Base-by-base conservation (phyloP, 179 eudicot species). In the Spinacia oleracea region DNA sequence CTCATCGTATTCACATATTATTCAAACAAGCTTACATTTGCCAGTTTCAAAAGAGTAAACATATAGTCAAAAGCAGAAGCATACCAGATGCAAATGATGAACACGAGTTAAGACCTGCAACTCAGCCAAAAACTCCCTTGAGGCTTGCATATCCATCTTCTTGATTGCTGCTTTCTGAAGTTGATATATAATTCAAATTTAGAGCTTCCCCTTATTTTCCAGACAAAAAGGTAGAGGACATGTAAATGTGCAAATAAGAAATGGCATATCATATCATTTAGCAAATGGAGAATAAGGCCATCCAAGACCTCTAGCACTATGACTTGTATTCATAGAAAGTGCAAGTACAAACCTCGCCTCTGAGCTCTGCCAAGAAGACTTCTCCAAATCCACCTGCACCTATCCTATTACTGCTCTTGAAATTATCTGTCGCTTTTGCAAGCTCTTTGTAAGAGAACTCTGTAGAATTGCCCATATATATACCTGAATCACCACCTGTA, bases 121-220 rank as follows among this genome's bases (percentile, higher is more conserved):
- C 74, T 90, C 97, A 15, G 97, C 97, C 43, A 92, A 78, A 82
- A 92, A 92, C 77, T 89, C 94, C 78, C 79, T 85, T 43, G 97
- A 75, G 80, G 94, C 97, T 83, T 88, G 88, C 91, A 90, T 87
- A 82, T 86, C 94, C 97, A 92, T 92, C 86, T 90, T 91, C 85
- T 92, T 92, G 60, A 92, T 87, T 77, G 97, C 97, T 60, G 91
- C 91, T 88, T 86, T 92, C 97, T 90, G 88, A 71, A 85, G 16
- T 53, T 84, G 81, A 83, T 82, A 21, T 50, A 32, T 29, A 38
- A 63, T 70, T 32, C n/a, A 51, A 32, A 45, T 20, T 74, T 75
- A 48, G 34, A 31, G 20, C 46, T 18, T 38, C 59, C 15, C 6
- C 11, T 40, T 25, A 12, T 0, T 15, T 64, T 62, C 62, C 62